Conservation (phyloP, 192 early-diverging fungal genomes). For the Coemansia sp. region DNA sequence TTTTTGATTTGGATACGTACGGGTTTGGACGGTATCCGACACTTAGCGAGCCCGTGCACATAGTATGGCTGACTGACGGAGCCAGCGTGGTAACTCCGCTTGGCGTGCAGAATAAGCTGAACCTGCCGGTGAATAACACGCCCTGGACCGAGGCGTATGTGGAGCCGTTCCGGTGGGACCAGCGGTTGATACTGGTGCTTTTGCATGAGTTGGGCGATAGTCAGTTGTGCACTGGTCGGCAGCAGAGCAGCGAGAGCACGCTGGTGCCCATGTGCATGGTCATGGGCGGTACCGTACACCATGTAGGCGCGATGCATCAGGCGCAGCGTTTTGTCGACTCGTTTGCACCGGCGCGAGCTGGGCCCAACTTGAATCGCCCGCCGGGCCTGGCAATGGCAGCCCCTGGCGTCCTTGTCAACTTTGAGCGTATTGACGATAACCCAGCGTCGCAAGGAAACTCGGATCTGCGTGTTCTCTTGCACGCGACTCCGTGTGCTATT, state of each 20-base stretch:
- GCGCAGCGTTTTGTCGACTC: conserved; percentile 72
- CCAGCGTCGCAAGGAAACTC: conserved; percentile 41
- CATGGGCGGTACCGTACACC: conserved; percentile 67
- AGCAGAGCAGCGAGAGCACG: conserved; percentile 58
- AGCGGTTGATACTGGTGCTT: conserved; percentile 70
- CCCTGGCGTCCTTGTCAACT: conserved; percentile 67
- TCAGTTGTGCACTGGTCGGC: conserved; percentile 39
- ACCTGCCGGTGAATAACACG: conserved; percentile 63
- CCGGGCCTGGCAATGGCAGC: conserved; percentile 25
- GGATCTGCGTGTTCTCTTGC: conserved; percentile 42
- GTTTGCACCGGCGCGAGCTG: conserved; percentile 29
- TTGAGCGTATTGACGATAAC: conserved; percentile 64
- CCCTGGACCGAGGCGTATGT: conserved; percentile 70
- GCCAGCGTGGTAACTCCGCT: conserved; percentile 58
- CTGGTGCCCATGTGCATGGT: conserved; percentile 70
- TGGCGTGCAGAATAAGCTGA: conserved; percentile 63
- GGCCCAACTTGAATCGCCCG: conserved; percentile 19
- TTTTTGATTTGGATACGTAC: conserved; percentile 68
- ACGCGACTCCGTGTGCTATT: conserved; percentile 39
- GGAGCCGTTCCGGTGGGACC: conserved; percentile 89
- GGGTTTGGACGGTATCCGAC: conserved; percentile 73
- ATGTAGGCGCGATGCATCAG: conserved; percentile 59
- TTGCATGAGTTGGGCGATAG: conserved; percentile 54
- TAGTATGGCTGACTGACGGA: conserved; percentile 85
- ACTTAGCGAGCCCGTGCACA: conserved; percentile 66